phyloP scores from a whole-genome alignment of 306 rosid species.

The Vigna unguiculata region DNA sequence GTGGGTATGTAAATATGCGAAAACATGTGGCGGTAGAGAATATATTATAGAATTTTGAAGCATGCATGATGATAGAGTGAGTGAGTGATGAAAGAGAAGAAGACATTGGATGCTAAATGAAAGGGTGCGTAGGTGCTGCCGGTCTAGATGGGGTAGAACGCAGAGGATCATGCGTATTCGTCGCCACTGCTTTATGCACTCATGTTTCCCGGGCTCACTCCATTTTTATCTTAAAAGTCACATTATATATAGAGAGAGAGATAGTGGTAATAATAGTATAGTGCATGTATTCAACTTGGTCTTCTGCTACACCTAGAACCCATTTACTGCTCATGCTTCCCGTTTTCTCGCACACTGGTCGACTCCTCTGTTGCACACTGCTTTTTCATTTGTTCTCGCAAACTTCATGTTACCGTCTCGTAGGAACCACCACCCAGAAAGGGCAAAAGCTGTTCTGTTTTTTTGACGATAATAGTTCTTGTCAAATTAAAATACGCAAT shows the following conservation, averaged over 20 bases:
- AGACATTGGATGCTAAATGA: constrained; percentile 46
- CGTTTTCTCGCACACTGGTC: constrained; percentile 54
- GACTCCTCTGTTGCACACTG: constrained; percentile 42
- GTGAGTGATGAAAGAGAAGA: neutral
- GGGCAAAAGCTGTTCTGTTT: constrained; percentile 13
- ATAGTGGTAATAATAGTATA: too few relatives aligned
- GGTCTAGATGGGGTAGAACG: constrained; percentile 47
- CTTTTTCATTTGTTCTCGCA: constrained; percentile 26
- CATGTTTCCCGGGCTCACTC: constrained; percentile 50
- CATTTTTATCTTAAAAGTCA: constrained; percentile 42
- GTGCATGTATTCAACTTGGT: constrained; percentile 22
- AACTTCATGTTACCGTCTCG: constrained; percentile 54
- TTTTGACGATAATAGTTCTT: neutral
- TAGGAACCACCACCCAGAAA: constrained; percentile 36
- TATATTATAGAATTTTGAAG: too few relatives aligned
- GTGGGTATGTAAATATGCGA: neutral
- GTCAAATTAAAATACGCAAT: neutral
- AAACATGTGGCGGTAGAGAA: neutral
- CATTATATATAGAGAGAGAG: neutral
- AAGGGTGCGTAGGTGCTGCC: constrained; percentile 45
- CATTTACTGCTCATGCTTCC: constrained; percentile 57
- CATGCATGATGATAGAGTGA: neutral
- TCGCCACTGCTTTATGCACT: constrained; percentile 55
- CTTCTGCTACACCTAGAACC: constrained; percentile 35
- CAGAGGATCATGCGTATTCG: constrained; percentile 48